Percentiles rank a stretch among this genome's conserved stretches.
Evolutionary conservation across 1,139 yeast genomes (phyloP).

Genomic region (Candida sp.): DNA sequence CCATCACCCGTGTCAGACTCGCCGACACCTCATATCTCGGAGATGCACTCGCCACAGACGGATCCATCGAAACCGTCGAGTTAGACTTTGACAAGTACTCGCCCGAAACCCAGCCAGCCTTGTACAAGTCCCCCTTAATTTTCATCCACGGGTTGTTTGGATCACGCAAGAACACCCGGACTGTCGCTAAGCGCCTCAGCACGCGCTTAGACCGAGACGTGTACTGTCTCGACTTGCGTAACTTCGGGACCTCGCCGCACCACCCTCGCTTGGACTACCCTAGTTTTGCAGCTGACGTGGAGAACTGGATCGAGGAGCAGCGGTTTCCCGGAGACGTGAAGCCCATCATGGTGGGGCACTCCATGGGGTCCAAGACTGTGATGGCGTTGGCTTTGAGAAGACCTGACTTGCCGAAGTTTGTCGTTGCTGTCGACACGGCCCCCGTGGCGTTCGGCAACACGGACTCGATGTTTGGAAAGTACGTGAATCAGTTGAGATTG

Average conservation of each 20-base stretch:
- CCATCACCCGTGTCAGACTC: neutral
- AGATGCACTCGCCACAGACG: constrained; percentile 5
- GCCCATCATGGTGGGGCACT: constrained; percentile 86
- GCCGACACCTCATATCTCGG: neutral
- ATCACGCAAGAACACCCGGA: constrained; percentile 73
- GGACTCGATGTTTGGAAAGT: constrained; percentile 62
- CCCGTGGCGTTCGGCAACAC: constrained; percentile 72
- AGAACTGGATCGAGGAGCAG: constrained; percentile 60
- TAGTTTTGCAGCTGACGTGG: constrained; percentile 85
- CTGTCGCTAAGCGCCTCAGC: constrained; percentile 62
- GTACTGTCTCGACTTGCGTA: constrained; percentile 81
- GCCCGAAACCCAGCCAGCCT: constrained; percentile 21
- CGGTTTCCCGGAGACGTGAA: constrained; percentile 33
- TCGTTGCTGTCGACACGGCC: constrained; percentile 89
- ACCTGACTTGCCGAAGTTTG: constrained; percentile 64
- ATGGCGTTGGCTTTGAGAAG: constrained; percentile 83
- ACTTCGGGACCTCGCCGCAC: constrained; percentile 95
- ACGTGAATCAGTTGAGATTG: constrained; percentile 64
- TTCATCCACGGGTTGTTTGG: constrained; percentile 94
- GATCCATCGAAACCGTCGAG: constrained; percentile 27
- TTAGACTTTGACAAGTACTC: constrained; percentile 33
- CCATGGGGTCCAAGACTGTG: constrained; percentile 97
- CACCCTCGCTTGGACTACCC: constrained; percentile 72
- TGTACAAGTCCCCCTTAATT: constrained; percentile 56
- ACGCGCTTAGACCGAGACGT: constrained; percentile 49